Evolutionary conservation across 2,329 filamentous ascomycete genomes (phyloP).

Genomic region (Aurifilum marmelostoma): DNA sequence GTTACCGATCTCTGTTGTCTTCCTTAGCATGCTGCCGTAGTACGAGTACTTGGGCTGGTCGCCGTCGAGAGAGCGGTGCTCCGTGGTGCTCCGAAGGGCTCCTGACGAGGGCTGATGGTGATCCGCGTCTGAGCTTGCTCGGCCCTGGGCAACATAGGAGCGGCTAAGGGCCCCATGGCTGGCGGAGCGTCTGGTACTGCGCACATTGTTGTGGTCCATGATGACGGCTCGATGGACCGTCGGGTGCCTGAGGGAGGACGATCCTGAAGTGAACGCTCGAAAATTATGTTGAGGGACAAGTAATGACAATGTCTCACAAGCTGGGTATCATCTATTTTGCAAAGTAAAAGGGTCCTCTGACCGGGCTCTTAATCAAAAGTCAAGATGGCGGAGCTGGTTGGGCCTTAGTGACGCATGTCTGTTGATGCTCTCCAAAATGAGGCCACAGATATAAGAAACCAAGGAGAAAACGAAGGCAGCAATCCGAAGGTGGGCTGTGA

Average conservation of each 20-base stretch:
- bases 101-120: conserved; percentile 37
- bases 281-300: conserved; percentile 24
- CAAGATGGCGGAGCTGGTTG: conserved; percentile 19
- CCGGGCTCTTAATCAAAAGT: conserved; percentile 24
- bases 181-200: conserved; percentile 38
- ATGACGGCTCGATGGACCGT: neutral
- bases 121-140: conserved; percentile 26
- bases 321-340: conserved; percentile 24
- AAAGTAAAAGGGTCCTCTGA: conserved; percentile 2
- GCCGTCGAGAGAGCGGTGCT: conserved; percentile 44
- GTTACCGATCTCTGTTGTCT: conserved; percentile 67
- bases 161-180: conserved; percentile 47
- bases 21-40: conserved; percentile 65
- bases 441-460: neutral
- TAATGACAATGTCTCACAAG: conserved; percentile 21
- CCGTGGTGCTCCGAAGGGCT: conserved; percentile 49
- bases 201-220: conserved; percentile 32
- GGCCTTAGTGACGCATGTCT: conserved; percentile 18
- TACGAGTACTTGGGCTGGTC: conserved; percentile 53
- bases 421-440: conserved; percentile 13
- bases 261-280: conserved; percentile 1
- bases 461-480: neutral
- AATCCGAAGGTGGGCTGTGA: neutral
- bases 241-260: neutral
- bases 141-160: conserved; percentile 37